phyloP scores from a whole-genome alignment of 192 early-diverging fungal species.

The Lunasporangiospora selenospora region DNA sequence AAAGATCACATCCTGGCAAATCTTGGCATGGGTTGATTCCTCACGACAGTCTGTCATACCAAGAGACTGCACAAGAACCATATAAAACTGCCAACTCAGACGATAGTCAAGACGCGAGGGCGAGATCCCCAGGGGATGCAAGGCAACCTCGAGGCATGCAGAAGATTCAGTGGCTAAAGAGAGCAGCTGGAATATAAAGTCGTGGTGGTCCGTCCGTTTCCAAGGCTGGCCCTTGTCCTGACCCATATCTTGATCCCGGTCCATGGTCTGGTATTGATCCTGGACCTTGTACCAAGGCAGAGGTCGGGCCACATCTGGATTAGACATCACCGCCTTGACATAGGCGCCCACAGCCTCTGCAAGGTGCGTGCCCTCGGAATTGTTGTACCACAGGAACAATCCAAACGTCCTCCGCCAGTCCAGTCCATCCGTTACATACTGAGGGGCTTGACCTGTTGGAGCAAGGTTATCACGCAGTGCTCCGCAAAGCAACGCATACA shows the following conservation, averaged over 20 bases:
- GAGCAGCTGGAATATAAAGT: slow-evolving; percentile 81
- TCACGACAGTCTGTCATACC: slow-evolving; percentile 4
- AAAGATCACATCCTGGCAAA: slow-evolving; percentile 66
- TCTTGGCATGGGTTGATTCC: slow-evolving; percentile 50
- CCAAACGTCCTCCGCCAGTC: slow-evolving; percentile 75
- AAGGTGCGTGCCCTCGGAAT: slow-evolving; percentile 46
- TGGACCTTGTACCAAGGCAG: slow-evolving; percentile 43
- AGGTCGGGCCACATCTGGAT: slow-evolving; percentile 42
- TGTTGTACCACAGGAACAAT: slow-evolving; percentile 66
- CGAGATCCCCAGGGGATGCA: slow-evolving; percentile 65
- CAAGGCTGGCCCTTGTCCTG: too few relatives aligned
- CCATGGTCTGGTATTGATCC: not conserved
- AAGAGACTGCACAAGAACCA: slow-evolving; percentile 25
- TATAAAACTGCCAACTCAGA: slow-evolving; percentile 70
- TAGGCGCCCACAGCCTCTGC: slow-evolving; percentile 36
- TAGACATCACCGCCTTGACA: slow-evolving; percentile 12
- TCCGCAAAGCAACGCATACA: slow-evolving; percentile 66
- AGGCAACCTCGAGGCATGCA: slow-evolving; percentile 61
- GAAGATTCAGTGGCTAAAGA: slow-evolving; percentile 59
- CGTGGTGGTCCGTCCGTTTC: slow-evolving; percentile 27
- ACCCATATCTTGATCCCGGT: too few relatives aligned
- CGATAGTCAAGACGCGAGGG: slow-evolving; percentile 70
- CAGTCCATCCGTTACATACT: slow-evolving; percentile 50
- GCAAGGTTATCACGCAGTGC: slow-evolving; percentile 25
- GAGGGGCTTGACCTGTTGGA: slow-evolving; percentile 9